Evolutionary conservation across 2,329 filamentous ascomycete genomes (phyloP).

Genomic region (Pseudogymnoascus sp.): DNA sequence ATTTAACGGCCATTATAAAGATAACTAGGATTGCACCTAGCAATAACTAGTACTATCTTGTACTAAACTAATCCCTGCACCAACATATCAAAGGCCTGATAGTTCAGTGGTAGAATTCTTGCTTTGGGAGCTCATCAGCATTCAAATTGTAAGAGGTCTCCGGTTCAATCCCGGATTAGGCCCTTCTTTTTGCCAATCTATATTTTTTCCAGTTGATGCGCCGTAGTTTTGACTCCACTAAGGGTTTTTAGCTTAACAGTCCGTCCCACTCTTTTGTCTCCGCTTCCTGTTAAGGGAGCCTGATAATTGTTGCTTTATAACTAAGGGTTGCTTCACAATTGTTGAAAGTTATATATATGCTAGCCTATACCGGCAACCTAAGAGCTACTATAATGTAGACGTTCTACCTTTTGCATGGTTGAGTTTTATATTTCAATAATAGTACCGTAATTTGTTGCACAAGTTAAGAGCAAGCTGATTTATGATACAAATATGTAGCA

Average conservation of each 20-base stretch:
- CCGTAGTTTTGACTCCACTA: neutral
- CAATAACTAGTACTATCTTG: neutral
- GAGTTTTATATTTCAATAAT: no score
- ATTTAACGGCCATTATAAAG: neutral
- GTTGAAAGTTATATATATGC: no score
- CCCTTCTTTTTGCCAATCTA: neutral
- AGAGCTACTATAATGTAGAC: no score
- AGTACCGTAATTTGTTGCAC: no score
- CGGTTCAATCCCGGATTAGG: slow-evolving; percentile 1
- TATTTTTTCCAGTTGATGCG: neutral
- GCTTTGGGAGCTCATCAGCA: neutral
- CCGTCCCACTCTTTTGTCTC: neutral
- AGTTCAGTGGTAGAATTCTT: slow-evolving; percentile 4
- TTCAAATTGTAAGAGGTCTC: slow-evolving; percentile 5
- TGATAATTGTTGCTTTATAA: no score
- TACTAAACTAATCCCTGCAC: neutral
- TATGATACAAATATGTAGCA: no score
- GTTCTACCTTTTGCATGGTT: no score
- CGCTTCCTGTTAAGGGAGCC: no score
- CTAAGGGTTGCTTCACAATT: no score
- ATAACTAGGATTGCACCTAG: neutral
- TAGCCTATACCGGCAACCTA: no score
- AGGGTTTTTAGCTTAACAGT: neutral
- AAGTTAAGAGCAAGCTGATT: no score
- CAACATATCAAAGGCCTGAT: neutral